These are phyloP conservation scores for Lipomyces sp. DNA, from an alignment of 805 yeast genomes.

Conservation along the genomic window DNA sequence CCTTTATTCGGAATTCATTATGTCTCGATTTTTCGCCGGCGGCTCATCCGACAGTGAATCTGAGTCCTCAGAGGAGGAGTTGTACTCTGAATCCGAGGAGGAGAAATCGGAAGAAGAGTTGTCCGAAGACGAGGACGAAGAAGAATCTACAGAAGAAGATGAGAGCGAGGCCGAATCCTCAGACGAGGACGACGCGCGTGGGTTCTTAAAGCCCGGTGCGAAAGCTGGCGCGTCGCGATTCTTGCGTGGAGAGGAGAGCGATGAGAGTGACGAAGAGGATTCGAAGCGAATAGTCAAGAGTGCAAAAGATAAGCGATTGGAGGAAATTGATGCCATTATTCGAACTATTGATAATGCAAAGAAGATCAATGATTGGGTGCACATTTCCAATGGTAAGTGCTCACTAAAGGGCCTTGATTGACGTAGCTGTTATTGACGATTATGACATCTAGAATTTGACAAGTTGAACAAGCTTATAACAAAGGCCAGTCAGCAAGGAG, in stretches of 20 bases:
- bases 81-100: slow-evolving; percentile 49
- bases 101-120: slow-evolving; percentile 45
- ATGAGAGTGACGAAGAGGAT: slow-evolving; percentile 58
- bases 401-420: background rate
- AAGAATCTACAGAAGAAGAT: slow-evolving; percentile 51
- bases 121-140: slow-evolving; percentile 49
- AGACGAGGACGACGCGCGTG: slow-evolving; percentile 40
- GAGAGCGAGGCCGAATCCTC: slow-evolving; percentile 46
- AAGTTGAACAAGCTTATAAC: slow-evolving; percentile 67
- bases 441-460: slow-evolving; percentile 64
- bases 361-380: slow-evolving; percentile 77
- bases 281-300: slow-evolving; percentile 86
- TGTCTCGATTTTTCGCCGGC: slow-evolving; percentile 91
- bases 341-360: slow-evolving; percentile 71
- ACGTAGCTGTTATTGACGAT: background rate
- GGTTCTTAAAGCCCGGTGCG: slow-evolving; percentile 47
- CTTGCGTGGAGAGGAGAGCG: slow-evolving; percentile 48
- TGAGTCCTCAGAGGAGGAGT: slow-evolving; percentile 67
- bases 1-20: slow-evolving; percentile 41
- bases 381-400: slow-evolving; percentile 54
- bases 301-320: slow-evolving; percentile 89
- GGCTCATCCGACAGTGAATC: slow-evolving; percentile 58
- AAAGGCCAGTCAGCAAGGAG: slow-evolving; percentile 74
- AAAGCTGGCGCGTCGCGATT: slow-evolving; percentile 46
- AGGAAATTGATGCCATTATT: slow-evolving; percentile 74